Evolutionary conservation across 305 asterid species (phyloP), one percentile per base, ranked within the genome.

Genomic region (Fraxinus sp.): DNA sequence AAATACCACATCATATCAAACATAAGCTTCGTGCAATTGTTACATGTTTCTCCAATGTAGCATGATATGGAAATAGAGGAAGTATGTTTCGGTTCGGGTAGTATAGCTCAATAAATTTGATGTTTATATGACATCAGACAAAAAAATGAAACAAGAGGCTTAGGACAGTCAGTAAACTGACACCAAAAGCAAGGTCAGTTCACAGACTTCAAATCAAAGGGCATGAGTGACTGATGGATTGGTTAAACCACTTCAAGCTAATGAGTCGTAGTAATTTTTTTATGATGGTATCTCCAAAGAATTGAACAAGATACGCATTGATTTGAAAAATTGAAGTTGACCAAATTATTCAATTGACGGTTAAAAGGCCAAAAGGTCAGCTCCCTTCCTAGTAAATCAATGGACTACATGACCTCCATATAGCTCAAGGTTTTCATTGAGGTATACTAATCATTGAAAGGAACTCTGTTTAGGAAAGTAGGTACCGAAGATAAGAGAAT

Each of bases 151-250:
- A 32, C 35, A 32, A 32, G 35, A 32, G 72, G 32, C 33, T 62
- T 62, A 9, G 32, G 33, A 22, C 35, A 64, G 24, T 35, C 81
- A 64, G 77, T 30, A 22, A 36, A 74, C 73, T 28, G 59, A 28
- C 55, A 9, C 78, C 52, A 80, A 70, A 70, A 18, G 28, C 75
- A 77, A 80, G 82, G 39, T 36, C 81, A 49, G 41, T 52, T 30
- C 57, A 16, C 14, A 13, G 79, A 22, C 64, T 28, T 66, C 28
- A 49, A 77, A 81, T 35, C 26, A 35, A 28, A 16, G 73, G 30
- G 30, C 52, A 37, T 41, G 32, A 66, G 59, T 32, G 75, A 1
- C 13, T 11, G 30, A 36, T 22, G 16, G 10, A 20, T 35, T 16
- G 77, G n/a, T 30, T 33, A 33, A 33, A 33, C 37, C 37, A 33